These are phyloP conservation scores for Rosa hybrid DNA, from an alignment of 331 rosid species.

Conservation along the genomic window DNA sequence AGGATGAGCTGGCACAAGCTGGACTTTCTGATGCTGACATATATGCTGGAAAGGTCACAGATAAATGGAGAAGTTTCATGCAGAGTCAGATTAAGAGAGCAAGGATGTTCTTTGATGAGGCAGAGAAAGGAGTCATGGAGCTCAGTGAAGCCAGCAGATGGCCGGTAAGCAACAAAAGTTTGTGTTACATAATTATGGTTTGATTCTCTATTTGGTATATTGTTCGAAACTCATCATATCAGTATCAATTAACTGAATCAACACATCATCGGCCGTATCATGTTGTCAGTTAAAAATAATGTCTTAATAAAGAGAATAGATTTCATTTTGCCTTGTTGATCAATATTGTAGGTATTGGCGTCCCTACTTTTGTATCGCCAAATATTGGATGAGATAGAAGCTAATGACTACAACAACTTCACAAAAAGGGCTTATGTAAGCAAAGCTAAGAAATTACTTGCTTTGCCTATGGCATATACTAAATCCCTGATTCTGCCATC, in stretches of 20 bases:
- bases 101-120: constrained; percentile 83
- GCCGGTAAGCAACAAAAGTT: constrained; percentile 50
- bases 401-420: constrained; percentile 82
- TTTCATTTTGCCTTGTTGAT: not conserved
- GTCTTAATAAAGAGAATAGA: not conserved
- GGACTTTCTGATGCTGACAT: constrained; percentile 84
- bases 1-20: constrained; percentile 73
- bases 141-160: constrained; percentile 81
- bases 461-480: constrained; percentile 69
- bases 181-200: not conserved
- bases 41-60: constrained; percentile 62
- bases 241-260: not conserved
- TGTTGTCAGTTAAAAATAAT: not conserved
- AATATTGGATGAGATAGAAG: constrained; percentile 87
- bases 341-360: constrained; percentile 65
- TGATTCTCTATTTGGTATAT: not conserved
- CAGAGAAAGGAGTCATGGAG: constrained; percentile 79
- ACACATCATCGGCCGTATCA: not conserved
- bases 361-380: constrained; percentile 67
- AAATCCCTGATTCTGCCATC: constrained; percentile 54
- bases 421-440: constrained; percentile 80
- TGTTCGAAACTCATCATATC: not conserved
- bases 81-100: constrained; percentile 81
- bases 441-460: constrained; percentile 70
- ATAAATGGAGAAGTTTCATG: constrained; percentile 92